Evolutionary conservation across 2,329 filamentous ascomycete species (phyloP).

Genomic region (Pyrenophora tritici-repentis): DNA sequence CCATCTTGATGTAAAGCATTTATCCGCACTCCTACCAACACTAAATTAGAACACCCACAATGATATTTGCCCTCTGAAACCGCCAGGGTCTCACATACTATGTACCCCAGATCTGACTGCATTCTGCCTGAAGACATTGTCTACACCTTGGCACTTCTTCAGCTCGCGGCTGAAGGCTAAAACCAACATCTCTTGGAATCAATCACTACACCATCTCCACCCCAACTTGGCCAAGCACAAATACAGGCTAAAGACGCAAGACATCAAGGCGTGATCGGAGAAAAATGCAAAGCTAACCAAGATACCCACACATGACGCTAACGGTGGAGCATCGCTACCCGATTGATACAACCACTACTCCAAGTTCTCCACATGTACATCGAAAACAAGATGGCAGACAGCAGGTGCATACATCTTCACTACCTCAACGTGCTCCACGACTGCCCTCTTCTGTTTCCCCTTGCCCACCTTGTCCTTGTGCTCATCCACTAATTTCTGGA

Average conservation of each 20-base stretch:
- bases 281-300: not conserved
- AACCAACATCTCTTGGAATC: not conserved
- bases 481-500: constrained; percentile 47
- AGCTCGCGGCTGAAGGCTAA: not conserved
- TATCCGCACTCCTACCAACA: not conserved
- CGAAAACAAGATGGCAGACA: constrained; percentile 65
- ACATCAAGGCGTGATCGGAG: no score
- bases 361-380: constrained; percentile 47
- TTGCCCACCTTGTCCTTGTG: constrained; percentile 17
- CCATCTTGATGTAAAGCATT: no score
- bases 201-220: not conserved
- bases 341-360: not conserved
- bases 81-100: not conserved
- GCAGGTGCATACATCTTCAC: constrained; percentile 68
- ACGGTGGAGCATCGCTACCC: not conserved
- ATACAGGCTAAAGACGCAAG: no score
- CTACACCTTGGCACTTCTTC: not conserved
- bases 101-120: not conserved
- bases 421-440: constrained; percentile 56
- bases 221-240: not conserved
- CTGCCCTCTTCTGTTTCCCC: constrained; percentile 11
- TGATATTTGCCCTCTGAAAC: not conserved
- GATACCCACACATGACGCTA: not conserved
- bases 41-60: not conserved
- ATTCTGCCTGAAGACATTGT: not conserved